Base-by-base conservation (phyloP, 1,139 yeast genomes). In the Saccharomyces uvarum region DNA sequence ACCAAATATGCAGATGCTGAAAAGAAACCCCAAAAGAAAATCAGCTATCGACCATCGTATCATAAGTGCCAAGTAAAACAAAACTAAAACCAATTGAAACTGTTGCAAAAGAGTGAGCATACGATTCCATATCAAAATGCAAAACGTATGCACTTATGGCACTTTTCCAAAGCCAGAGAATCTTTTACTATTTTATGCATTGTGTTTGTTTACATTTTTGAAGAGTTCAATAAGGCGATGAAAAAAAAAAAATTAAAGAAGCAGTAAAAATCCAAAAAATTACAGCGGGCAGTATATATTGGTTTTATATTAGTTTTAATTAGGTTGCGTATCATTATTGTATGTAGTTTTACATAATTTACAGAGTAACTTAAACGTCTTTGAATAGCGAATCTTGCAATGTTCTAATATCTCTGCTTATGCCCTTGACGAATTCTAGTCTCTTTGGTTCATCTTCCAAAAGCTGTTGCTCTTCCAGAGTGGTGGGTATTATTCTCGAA, bases 401-500 rank as follows among this genome's bases (percentile, higher is more conserved):
- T 14, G 76, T 79, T 38, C 78, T 75, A 48, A 86, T 82, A 51
- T 82, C 86, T 21, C 75, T 77, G 6, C 82, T 77, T 38, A 85
- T 64, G 27, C 70, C 67, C 47, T 76, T 77, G 9, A 82, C 80
- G 60, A 84, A 77, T 51, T 70, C 66, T 1, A 69, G 63, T 52
- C 74, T 73, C 21, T 66, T 66, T 26, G 63, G 65, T 11, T 77
- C 85, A 3, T 79, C 80, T 71, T 70, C 79, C 51, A 83, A 70
- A 14, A 80, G 61, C 49, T 77, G 74, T 61, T 82, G 86, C 63
- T 88, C 95, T 54, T 86, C 95, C 1, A 75, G 55, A 3, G 83
- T 78, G 13, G 86, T 78, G 1, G 91, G 81, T 2, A 78, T 76
- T 2, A 88, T 77, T 57, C 95, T 75, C 4, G 95, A 80, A 4